These are phyloP conservation scores for Suillus variegatus DNA, from an alignment of 768 basidiomycete genomes.

Conservation along the genomic window DNA sequence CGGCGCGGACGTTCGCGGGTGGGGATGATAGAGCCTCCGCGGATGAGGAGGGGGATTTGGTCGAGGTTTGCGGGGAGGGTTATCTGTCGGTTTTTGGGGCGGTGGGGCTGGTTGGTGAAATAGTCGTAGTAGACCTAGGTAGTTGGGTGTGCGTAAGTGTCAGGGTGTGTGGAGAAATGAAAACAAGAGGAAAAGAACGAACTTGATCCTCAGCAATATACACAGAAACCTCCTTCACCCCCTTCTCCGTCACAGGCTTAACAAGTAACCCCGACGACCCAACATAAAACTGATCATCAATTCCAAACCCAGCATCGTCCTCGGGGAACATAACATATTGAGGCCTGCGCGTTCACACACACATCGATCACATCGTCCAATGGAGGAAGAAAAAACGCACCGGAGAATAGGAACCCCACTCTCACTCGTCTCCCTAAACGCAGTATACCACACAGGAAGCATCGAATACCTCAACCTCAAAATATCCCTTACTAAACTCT, in stretches of 20 bases:
- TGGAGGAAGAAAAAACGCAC: conserved; percentile 42
- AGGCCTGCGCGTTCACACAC: conserved; percentile 55
- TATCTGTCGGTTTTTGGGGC: conserved; percentile 50
- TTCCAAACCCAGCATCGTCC: conserved; percentile 78
- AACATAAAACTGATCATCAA: conserved; percentile 95
- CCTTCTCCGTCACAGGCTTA: conserved; percentile 84
- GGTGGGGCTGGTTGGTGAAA: background rate
- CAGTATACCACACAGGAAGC: conserved; percentile 96
- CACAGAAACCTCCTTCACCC: conserved; percentile 64
- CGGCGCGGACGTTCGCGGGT: conserved; percentile 87
- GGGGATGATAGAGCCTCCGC: conserved; percentile 88
- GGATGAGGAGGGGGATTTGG: conserved; percentile 82
- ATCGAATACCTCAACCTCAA: conserved; percentile 83
- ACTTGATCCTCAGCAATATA: conserved; percentile 90
- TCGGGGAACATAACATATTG: conserved; percentile 94
- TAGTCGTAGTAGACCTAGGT: conserved; percentile 82
- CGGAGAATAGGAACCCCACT: conserved; percentile 82
- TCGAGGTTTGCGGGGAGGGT: conserved; percentile 80
- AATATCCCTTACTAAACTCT: conserved; percentile 75
- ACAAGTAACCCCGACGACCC: conserved; percentile 87
- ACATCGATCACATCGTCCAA: background rate
- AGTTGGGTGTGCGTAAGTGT: background rate
- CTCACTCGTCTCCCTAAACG: conserved; percentile 85
- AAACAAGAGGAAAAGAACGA: conserved; percentile 6
- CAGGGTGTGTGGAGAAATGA: background rate